Evolutionary conservation across 2,329 filamentous ascomycete genomes (phyloP), one percentile per base, ranked within the genome.

Genomic region (Alternaria postmessia): DNA sequence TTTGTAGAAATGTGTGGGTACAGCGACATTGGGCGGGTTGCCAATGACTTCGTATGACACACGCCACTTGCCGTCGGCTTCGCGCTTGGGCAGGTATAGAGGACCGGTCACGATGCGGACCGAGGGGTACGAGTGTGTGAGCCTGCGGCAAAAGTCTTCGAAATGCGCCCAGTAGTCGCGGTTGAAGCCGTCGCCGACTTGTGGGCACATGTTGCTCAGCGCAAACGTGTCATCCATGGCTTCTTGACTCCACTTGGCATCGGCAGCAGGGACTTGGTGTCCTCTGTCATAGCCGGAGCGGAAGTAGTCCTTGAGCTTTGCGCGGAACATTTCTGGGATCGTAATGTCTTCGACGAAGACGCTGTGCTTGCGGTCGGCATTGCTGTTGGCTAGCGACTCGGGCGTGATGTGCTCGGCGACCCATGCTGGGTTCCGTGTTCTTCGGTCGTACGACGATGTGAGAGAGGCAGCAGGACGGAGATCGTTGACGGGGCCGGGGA

Each of bases 131-230:
- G 83, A 86, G 47, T 84, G 81, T 1, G 94, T 94, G 66, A 99
- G 84, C 18, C 93, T 85, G 9, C 95, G 88, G 81, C 94, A 97
- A 75, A 98, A 99, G 75, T 97, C 94, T 82, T 99, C 95, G 68
- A 99, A 94, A 79, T 99, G 95, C 38, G 95, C 91, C 95, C 95
- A 99, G 86, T 99, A 99, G 82, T 99, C 95, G 52, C 95, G 87
- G 82, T 99, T 99, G 85, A 99, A 99, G 60, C 95, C 95, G 76
- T 97, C 93, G 68, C 95, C 95, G 30, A 99, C 95, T 82, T 99
- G 95, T 32, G 95, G 95, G 76, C 94, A 97, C 94, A 99, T 99
- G 82, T 99, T 99, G 76, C 87, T 90, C 57, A 99, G 86, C 74
- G 88, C 90, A 76, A 99, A 99, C 3, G 95, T 99, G 59, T 92